These are phyloP conservation scores for Lactarius indigo DNA, from an alignment of 768 basidiomycete species.

Conservation along the genomic window DNA sequence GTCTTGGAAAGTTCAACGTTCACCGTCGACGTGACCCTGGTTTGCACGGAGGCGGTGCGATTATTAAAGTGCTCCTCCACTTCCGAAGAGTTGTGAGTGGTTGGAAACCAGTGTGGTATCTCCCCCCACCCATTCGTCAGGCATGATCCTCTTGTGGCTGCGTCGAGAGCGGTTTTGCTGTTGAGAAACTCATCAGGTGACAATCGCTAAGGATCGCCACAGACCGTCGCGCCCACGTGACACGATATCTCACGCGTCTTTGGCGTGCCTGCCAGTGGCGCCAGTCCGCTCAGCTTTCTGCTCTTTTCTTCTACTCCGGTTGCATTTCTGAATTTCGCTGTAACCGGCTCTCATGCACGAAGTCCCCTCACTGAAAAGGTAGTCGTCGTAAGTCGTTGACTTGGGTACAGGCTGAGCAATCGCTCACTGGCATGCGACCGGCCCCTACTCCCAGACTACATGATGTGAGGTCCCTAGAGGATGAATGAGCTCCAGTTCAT, in stretches of 20 bases:
- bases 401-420: background rate
- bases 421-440: slow-evolving; percentile 19
- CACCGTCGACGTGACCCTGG: too few species aligned
- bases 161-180: too few species aligned
- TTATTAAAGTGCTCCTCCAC: too few species aligned
- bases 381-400: slow-evolving; percentile 60
- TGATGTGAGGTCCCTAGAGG: slow-evolving; percentile 39
- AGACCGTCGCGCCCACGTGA: slow-evolving; percentile 17
- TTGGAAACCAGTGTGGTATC: too few species aligned
- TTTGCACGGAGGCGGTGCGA: too few species aligned
- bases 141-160: too few species aligned
- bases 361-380: slow-evolving; percentile 69
- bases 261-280: background rate
- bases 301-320: background rate
- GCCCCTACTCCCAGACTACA: slow-evolving; percentile 42
- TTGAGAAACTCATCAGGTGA: too few species aligned
- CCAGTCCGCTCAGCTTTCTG: background rate
- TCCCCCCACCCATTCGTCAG: too few species aligned
- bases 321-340: slow-evolving; percentile 55
- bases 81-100: too few species aligned
- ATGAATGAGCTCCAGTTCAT: background rate
- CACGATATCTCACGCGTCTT: background rate
- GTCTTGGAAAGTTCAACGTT: too few species aligned
- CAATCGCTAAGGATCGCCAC: too few species aligned
- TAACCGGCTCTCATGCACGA: slow-evolving; percentile 74